phyloP scores from a whole-genome alignment of 106 monocot species.

The Hemerocallis citrina region DNA sequence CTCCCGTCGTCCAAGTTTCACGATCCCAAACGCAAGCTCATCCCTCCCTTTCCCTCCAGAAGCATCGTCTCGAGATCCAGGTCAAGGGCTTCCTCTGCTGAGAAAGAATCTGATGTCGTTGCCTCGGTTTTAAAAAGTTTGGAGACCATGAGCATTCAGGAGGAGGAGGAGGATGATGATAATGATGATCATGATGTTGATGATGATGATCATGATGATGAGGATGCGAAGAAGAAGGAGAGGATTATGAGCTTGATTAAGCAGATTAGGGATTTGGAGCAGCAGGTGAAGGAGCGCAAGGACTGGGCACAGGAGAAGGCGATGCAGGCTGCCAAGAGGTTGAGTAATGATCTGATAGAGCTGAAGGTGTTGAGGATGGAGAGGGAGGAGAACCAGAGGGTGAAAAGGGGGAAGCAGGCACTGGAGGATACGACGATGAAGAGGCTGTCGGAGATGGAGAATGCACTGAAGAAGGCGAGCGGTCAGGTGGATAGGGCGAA shows the following conservation, averaged over 20 bases:
- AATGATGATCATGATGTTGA: constrained; percentile 20
- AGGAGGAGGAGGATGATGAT: constrained; percentile 29
- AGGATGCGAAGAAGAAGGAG: constrained; percentile 52
- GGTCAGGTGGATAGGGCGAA: constrained; percentile 85
- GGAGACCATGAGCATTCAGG: constrained; percentile 42
- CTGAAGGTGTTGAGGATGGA: constrained; percentile 58
- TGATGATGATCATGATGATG: constrained; percentile 22
- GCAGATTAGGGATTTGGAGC: constrained; percentile 58
- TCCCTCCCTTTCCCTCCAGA: no score
- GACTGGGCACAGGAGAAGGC: constrained; percentile 94
- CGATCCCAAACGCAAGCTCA: background rate
- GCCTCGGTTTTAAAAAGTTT: constrained; percentile 31
- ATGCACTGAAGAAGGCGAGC: constrained; percentile 59
- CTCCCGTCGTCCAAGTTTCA: constrained; percentile 20
- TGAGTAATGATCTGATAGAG: constrained; percentile 65
- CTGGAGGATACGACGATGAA: constrained; percentile 75
- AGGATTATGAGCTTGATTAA: constrained; percentile 45
- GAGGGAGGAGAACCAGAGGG: constrained; percentile 57
- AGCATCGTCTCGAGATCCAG: background rate
- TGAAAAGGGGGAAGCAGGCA: constrained; percentile 60
- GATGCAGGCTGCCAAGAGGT: constrained; percentile 76
- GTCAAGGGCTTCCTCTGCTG: background rate
- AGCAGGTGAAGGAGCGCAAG: constrained; percentile 67
- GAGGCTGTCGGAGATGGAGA: constrained; percentile 73
- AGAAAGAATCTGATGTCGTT: background rate